Conservation (phyloP, 108 stramenopile genomes). For the Cyclotella distinguenda region DNA sequence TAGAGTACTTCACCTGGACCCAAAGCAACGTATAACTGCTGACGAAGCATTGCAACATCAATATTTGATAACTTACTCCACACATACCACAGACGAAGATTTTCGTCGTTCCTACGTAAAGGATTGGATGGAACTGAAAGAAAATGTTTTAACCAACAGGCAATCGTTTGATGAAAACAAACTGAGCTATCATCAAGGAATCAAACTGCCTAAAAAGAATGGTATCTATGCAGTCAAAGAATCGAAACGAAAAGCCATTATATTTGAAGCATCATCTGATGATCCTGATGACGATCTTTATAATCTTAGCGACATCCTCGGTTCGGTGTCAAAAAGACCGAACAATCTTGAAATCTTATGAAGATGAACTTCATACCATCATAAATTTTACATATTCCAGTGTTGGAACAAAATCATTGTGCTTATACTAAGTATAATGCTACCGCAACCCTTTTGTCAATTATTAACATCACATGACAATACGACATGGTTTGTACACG, state of each 20-base stretch:
- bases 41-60: conserved; percentile 69
- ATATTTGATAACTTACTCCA: conserved; percentile 46
- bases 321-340: conserved; percentile 32
- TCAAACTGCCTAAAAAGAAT: neutral
- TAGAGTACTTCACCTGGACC: conserved; percentile 78
- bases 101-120: conserved; percentile 68
- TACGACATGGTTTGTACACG: too few species aligned
- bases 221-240: conserved; percentile 35
- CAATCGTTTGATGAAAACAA: conserved; percentile 27
- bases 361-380: conserved; percentile 5
- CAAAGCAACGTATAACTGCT: conserved; percentile 69
- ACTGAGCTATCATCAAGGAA: conserved; percentile 17
- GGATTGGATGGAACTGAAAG: conserved; percentile 77
- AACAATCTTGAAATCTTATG: conserved; percentile 25
- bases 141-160: conserved; percentile 36
- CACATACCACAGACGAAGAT: conserved; percentile 35
- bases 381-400: conserved; percentile 1
- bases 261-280: conserved; percentile 46
- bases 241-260: conserved; percentile 64
- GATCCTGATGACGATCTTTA: conserved; percentile 71
- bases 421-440: too few species aligned
- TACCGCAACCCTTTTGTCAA: too few species aligned
- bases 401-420: conserved; percentile 1
- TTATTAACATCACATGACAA: too few species aligned
- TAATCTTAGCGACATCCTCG: conserved; percentile 60